phyloP scores from a whole-genome alignment of 169 alveolate genomes.

The Eimeria mitis region DNA sequence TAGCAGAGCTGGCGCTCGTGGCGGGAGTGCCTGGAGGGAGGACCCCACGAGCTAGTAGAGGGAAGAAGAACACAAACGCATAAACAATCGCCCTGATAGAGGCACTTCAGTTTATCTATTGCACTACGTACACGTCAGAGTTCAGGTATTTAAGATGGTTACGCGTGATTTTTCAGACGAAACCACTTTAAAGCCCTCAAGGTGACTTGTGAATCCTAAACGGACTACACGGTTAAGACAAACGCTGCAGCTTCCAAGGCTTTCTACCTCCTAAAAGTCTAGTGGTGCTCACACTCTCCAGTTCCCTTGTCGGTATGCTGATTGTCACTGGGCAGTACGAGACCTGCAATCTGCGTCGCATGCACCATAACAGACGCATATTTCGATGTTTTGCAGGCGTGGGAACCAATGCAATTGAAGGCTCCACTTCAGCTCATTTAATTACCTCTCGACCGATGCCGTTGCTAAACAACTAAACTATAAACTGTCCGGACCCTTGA shows the following conservation, averaged over 20 bases:
- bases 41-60: neutral
- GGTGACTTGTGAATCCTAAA: neutral
- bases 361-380: neutral
- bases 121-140: neutral
- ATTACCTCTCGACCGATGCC: neutral
- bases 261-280: neutral
- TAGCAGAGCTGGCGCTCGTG: neutral
- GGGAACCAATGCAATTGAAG: neutral
- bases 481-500: neutral
- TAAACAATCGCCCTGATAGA: neutral
- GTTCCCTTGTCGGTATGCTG: neutral
- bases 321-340: conserved; percentile 20
- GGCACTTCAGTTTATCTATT: neutral
- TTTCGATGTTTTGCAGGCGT: neutral
- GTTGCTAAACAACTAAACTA: neutral
- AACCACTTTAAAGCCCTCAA: too few species aligned
- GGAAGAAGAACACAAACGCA: neutral
- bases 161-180: too few species aligned
- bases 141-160: neutral
- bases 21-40: conserved; percentile 20
- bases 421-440: neutral
- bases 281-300: conserved; percentile 1
- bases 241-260: neutral
- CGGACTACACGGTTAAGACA: neutral
- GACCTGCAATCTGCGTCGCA: conserved; percentile 55